phyloP scores from a whole-genome alignment of 768 basidiomycete species.

The Hydnomerulius pinastri region DNA sequence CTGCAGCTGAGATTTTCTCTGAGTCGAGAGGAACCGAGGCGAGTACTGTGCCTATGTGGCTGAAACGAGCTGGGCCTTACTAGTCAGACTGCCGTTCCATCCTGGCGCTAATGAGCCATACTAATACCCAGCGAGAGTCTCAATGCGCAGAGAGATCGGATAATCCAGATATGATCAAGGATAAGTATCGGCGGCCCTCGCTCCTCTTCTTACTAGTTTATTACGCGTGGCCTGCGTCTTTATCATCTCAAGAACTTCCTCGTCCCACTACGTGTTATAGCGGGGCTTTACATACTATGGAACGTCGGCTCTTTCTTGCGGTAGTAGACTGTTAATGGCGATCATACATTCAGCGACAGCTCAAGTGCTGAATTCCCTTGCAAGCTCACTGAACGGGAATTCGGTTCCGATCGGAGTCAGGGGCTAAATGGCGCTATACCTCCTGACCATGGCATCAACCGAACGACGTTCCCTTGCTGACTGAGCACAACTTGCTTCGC shows the following conservation, averaged over 20 bases:
- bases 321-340: neutral
- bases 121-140: too few species aligned
- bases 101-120: too few species aligned
- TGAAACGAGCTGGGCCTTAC: too few species aligned
- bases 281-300: slow-evolving; percentile 1
- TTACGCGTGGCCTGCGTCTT: neutral
- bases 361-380: neutral
- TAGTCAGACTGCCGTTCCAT: too few species aligned
- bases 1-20: too few species aligned
- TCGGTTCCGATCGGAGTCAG: neutral
- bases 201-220: slow-evolving; percentile 8
- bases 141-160: too few species aligned
- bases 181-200: slow-evolving; percentile 9
- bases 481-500: slow-evolving; percentile 4
- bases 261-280: neutral
- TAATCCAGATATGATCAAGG: too few species aligned
- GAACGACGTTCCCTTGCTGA: slow-evolving; percentile 5
- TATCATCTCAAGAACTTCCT: neutral
- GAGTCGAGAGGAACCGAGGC: too few species aligned
- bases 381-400: too few species aligned
- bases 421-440: slow-evolving; percentile 17
- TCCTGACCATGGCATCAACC: slow-evolving; percentile 16
- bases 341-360: neutral
- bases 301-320: neutral
- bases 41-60: too few species aligned